phyloP scores from a whole-genome alignment of 2,329 filamentous ascomycete species.

The Aspergillus sp. region DNA sequence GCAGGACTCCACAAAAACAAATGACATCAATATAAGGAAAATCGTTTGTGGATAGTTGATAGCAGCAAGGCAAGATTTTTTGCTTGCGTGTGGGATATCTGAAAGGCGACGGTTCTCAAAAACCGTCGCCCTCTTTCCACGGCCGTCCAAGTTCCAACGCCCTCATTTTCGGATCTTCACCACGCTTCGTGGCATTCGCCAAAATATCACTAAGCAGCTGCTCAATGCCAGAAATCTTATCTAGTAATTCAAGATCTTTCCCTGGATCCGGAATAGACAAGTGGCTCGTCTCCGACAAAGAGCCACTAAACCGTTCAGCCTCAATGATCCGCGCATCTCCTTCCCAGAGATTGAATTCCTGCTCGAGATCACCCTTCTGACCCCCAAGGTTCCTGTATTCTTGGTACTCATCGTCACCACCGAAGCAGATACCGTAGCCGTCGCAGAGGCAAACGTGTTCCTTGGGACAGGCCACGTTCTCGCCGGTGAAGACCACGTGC shows the following conservation, averaged over 20 bases:
- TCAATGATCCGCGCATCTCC: constrained; percentile 32
- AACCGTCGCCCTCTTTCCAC: constrained; percentile 52
- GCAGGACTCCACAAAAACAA: neutral
- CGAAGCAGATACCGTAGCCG: constrained; percentile 57
- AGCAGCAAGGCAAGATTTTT: neutral
- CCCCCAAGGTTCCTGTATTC: constrained; percentile 44
- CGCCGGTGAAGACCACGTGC: constrained; percentile 55
- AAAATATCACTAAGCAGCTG: constrained; percentile 37
- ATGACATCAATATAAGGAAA: neutral
- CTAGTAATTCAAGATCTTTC: constrained; percentile 37
- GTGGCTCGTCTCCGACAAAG: constrained; percentile 18
- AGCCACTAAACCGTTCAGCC: constrained; percentile 17
- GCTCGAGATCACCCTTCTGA: constrained; percentile 33
- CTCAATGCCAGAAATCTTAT: constrained; percentile 39
- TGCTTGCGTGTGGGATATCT: neutral
- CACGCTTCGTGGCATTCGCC: constrained; percentile 43
- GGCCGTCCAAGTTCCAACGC: constrained; percentile 48
- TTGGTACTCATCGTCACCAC: constrained; percentile 42
- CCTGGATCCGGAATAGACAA: constrained; percentile 35
- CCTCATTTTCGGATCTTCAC: constrained; percentile 45
- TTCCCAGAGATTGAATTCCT: constrained; percentile 33
- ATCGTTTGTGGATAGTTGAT: neutral
- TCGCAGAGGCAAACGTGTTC: constrained; percentile 58
- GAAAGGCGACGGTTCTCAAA: constrained; percentile 28
- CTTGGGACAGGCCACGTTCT: constrained; percentile 37